A percentile compares a stretch with the other conserved stretches of the same genome.
Evolutionary conservation across 2,329 filamentous ascomycete genomes (phyloP).

Genomic region (Thyridium curvatum): DNA sequence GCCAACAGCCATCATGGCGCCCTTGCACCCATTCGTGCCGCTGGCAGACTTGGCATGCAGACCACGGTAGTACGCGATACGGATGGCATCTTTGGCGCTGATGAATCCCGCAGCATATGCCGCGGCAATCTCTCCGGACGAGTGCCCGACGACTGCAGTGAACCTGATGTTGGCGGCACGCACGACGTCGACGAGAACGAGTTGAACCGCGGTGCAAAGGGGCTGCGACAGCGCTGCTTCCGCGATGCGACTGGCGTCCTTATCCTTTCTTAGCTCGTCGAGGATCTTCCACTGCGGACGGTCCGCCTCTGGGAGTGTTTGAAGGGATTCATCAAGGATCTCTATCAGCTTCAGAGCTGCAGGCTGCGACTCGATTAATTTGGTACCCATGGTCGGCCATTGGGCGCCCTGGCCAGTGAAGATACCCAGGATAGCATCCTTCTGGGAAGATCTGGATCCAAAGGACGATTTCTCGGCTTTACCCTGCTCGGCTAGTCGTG

Average conservation of each 20-base stretch:
- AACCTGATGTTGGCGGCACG: slow-evolving; percentile 14
- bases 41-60: no score
- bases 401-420: slow-evolving; percentile 28
- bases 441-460: no score
- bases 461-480: no score
- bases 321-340: no score
- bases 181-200: slow-evolving; percentile 22
- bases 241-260: slow-evolving; percentile 7
- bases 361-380: no score
- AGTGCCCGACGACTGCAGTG: slow-evolving; percentile 22
- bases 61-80: slow-evolving; percentile 14
- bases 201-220: slow-evolving; percentile 20
- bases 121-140: slow-evolving; percentile 26
- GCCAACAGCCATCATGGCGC: no score
- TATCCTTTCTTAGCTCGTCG: neutral
- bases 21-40: no score
- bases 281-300: no score
- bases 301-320: neutral
- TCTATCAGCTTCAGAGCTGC: no score
- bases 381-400: slow-evolving; percentile 23
- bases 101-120: slow-evolving; percentile 19
- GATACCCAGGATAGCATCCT: no score
- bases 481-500: no score
- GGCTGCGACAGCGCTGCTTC: slow-evolving; percentile 18
- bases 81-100: slow-evolving; percentile 8